Percentiles rank a stretch among this genome's conserved stretches.
phyloP scores from a whole-genome alignment of 2,329 filamentous ascomycete species.

The Ceratocystis harringtonii region DNA sequence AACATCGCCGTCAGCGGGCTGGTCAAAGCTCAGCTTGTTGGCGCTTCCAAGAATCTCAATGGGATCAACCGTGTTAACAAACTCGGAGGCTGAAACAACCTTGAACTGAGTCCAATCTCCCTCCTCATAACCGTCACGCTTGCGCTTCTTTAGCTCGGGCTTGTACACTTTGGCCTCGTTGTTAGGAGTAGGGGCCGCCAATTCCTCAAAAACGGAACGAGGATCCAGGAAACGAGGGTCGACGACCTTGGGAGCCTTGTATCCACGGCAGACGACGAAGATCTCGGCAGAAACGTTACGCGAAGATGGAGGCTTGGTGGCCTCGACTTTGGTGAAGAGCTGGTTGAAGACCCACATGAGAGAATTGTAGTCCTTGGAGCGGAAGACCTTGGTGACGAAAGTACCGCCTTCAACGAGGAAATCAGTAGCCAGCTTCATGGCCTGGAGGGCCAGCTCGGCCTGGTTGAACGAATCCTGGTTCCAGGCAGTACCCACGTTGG shows the following conservation, averaged over 20 bases:
- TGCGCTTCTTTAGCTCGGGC: constrained; percentile 91
- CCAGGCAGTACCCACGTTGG: constrained; percentile 96
- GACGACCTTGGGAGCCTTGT: constrained; percentile 84
- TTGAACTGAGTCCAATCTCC: constrained; percentile 89
- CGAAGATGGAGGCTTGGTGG: constrained; percentile 90
- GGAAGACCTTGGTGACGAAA: constrained; percentile 95
- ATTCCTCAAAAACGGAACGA: constrained; percentile 77
- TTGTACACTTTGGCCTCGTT: constrained; percentile 98
- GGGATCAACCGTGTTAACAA: constrained; percentile 84
- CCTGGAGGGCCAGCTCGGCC: constrained; percentile 79
- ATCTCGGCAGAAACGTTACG: constrained; percentile 96
- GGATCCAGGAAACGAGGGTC: constrained; percentile 89
- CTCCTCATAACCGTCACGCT: constrained; percentile 95
- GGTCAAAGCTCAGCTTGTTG: constrained; percentile 72
- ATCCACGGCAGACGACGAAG: constrained; percentile 91
- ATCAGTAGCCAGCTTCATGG: constrained; percentile 85
- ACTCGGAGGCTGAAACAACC: constrained; percentile 74
- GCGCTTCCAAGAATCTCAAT: constrained; percentile 78
- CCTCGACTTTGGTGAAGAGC: constrained; percentile 86
- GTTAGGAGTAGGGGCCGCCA: constrained; percentile 73
- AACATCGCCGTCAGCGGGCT: constrained; percentile 67
- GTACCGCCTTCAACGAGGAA: constrained; percentile 80
- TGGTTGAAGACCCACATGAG: constrained; percentile 97
- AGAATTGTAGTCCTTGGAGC: constrained; percentile 92
- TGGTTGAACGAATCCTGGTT: constrained; percentile 97